Percentiles rank a stretch among this genome's conserved stretches.
Conservation (phyloP, 2,329 filamentous ascomycete species). For the Immersiporthe knoxdaviesiana region DNA sequence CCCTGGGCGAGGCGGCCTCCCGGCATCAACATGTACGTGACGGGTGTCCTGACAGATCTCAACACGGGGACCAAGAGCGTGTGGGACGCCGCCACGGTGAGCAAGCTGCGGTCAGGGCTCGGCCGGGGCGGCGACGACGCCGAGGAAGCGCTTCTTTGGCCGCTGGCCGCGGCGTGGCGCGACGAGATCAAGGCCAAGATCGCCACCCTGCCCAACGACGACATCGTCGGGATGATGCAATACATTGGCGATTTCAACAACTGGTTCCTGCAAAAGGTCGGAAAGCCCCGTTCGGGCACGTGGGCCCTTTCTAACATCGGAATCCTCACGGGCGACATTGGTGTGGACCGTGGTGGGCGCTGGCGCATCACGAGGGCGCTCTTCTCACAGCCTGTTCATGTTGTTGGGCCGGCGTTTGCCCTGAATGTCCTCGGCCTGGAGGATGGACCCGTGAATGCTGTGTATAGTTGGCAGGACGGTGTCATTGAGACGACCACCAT, state of each 20-base stretch:
- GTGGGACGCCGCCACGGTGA: slow-evolving; percentile 35
- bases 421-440: slow-evolving; percentile 53
- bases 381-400: slow-evolving; percentile 54
- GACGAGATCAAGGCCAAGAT: slow-evolving; percentile 40
- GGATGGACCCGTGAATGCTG: slow-evolving; percentile 45
- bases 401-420: slow-evolving; percentile 47
- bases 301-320: slow-evolving; percentile 61
- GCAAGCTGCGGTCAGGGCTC: slow-evolving; percentile 33
- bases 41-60: slow-evolving; percentile 43
- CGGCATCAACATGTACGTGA: slow-evolving; percentile 36
- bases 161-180: slow-evolving; percentile 42
- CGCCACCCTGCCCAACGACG: slow-evolving; percentile 45
- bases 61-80: slow-evolving; percentile 43
- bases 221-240: slow-evolving; percentile 46
- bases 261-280: slow-evolving; percentile 48
- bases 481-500: slow-evolving; percentile 45
- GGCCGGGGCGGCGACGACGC: slow-evolving; percentile 26
- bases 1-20: slow-evolving; percentile 39
- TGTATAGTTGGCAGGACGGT: slow-evolving; percentile 53
- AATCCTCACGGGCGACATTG: slow-evolving; percentile 36
- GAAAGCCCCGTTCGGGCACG: slow-evolving; percentile 44
- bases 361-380: slow-evolving; percentile 49
- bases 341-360: slow-evolving; percentile 23
- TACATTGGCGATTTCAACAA: slow-evolving; percentile 49
- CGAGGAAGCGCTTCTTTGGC: slow-evolving; percentile 46